Conservation (phyloP, 2,329 filamentous ascomycete genomes). For the Fusarium sterilihyphosum region DNA sequence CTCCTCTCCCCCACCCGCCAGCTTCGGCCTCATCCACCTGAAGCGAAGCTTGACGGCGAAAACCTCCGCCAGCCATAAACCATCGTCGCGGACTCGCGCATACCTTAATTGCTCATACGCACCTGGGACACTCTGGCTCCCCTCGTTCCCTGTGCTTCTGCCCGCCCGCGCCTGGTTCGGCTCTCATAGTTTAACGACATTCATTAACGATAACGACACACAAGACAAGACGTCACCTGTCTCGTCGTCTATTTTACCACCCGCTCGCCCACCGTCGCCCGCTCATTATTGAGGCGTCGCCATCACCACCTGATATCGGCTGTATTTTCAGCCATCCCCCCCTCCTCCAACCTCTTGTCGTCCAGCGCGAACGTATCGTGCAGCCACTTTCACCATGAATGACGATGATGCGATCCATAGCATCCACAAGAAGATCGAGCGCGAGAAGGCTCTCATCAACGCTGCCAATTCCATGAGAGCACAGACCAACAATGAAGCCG, state of each 20-base stretch:
- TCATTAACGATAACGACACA: constrained; percentile 8
- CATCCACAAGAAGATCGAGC: constrained; percentile 96
- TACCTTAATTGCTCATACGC: constrained; percentile 5
- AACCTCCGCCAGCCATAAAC: constrained; percentile 10
- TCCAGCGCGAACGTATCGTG: constrained; percentile 54
- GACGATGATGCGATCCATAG: constrained; percentile 75
- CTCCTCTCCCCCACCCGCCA: constrained; percentile 25
- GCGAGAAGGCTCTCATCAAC: constrained; percentile 94
- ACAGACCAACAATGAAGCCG: constrained; percentile 92
- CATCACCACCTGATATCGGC: constrained; percentile 29
- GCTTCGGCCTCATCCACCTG: constrained; percentile 31
- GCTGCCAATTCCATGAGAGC: constrained; percentile 95
- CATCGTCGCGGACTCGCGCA: constrained; percentile 11
- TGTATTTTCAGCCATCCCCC: constrained; percentile 13
- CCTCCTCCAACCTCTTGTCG: constrained; percentile 33
- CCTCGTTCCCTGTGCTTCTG: constrained; percentile 7
- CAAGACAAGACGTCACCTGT: constrained; percentile 27
- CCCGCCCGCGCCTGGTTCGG: background rate
- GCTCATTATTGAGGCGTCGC: constrained; percentile 13
- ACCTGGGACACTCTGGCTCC: constrained; percentile 11
- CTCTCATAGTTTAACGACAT: constrained; percentile 14
- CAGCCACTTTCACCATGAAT: constrained; percentile 63
- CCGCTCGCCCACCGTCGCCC: constrained; percentile 16
- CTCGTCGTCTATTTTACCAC: constrained; percentile 18
- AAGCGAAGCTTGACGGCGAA: constrained; percentile 28